Evolutionary conservation across 2,329 filamentous ascomycete genomes (phyloP).

Genomic region (Paracorniculantispora psalliotae): DNA sequence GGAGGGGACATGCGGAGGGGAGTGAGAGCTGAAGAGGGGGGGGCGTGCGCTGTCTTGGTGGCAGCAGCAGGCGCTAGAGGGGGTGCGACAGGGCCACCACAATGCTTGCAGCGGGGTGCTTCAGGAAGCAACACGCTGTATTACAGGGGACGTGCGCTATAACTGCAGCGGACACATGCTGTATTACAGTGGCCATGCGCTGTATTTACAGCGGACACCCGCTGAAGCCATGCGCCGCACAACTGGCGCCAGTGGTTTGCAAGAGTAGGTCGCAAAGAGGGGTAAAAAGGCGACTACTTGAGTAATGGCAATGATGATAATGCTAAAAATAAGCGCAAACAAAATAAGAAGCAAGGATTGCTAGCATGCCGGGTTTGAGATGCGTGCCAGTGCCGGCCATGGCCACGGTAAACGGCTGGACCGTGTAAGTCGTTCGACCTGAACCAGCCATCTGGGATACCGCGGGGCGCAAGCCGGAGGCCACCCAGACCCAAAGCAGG

Average conservation of each 20-base stretch:
- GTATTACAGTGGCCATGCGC: too few relatives aligned
- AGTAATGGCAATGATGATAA: too few relatives aligned
- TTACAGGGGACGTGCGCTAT: too few relatives aligned
- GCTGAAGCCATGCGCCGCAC: neutral
- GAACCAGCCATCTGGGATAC: neutral
- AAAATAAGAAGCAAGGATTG: neutral
- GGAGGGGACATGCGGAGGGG: neutral
- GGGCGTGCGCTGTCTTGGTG: too few relatives aligned
- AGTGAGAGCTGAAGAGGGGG: neutral
- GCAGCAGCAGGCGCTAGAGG: neutral
- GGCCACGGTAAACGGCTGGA: neutral
- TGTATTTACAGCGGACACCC: neutral
- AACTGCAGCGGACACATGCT: too few relatives aligned
- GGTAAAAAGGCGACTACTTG: neutral
- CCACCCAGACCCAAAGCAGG: too few relatives aligned
- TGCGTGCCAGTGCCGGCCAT: neutral
- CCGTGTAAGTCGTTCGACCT: neutral
- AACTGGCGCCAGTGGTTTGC: conserved; percentile 2
- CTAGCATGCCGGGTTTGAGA: neutral
- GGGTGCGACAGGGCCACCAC: neutral
- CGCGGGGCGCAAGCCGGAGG: neutral
- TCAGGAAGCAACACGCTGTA: too few relatives aligned
- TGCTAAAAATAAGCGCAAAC: too few relatives aligned
- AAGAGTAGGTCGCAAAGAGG: neutral
- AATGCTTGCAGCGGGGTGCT: neutral